Conservation (phyloP, 192 early-diverging fungal genomes). For the Podila verticillata region DNA sequence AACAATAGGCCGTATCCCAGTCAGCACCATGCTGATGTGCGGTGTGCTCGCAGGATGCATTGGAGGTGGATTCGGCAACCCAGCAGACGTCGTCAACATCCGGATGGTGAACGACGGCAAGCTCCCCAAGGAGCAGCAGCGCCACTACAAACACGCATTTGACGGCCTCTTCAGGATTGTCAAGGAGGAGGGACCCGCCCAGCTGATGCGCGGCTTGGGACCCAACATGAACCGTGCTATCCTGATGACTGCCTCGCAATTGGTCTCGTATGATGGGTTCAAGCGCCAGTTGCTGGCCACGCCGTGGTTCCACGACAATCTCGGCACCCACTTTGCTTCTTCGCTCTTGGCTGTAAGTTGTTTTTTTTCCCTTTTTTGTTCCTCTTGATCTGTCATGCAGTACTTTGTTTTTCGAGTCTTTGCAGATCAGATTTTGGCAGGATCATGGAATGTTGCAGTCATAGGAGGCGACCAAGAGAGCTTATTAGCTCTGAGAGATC, state of each 20-base stretch:
- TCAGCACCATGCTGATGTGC: constrained; percentile 55
- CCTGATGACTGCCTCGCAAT: constrained; percentile 80
- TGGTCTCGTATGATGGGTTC: constrained; percentile 80
- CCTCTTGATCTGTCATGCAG: neutral
- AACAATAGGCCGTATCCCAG: constrained; percentile 45
- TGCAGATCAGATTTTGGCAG: neutral
- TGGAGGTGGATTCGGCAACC: constrained; percentile 78
- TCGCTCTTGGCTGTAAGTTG: constrained; percentile 74
- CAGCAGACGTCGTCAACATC: constrained; percentile 84
- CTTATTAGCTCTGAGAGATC: neutral
- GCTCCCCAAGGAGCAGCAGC: constrained; percentile 65
- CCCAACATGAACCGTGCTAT: constrained; percentile 93
- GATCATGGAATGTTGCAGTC: neutral
- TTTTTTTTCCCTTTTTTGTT: constrained; percentile 2
- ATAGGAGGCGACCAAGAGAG: neutral
- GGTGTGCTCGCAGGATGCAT: constrained; percentile 59
- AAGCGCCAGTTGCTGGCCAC: constrained; percentile 76
- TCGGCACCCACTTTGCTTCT: constrained; percentile 73
- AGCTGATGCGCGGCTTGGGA: constrained; percentile 89
- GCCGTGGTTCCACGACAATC: constrained; percentile 68
- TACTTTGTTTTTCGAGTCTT: constrained; percentile 1
- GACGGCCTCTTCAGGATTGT: constrained; percentile 80
- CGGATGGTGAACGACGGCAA: constrained; percentile 86
- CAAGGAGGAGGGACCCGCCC: constrained; percentile 76
- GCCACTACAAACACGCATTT: constrained; percentile 82